A percentile compares a stretch with the other conserved stretches of the same genome.
Evolutionary conservation across 106 monocot genomes (phyloP).

Genomic region (Amphibolis antarctica): DNA sequence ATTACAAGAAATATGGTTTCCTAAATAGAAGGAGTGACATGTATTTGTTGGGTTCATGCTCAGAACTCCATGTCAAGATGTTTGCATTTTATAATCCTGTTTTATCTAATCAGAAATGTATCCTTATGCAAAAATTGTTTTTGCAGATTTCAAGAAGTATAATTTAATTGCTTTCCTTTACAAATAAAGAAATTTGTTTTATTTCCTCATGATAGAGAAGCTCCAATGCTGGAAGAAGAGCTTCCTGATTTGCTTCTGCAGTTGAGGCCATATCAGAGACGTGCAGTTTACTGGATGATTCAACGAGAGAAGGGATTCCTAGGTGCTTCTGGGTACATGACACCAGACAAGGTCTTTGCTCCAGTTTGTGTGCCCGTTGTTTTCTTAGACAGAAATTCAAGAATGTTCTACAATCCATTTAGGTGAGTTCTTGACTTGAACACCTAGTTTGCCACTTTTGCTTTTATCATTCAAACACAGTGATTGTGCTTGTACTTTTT

Average conservation of each 20-base stretch:
- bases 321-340: conserved; percentile 13
- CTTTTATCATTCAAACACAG: not conserved
- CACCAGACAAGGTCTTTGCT: conserved; percentile 14
- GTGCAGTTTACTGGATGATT: conserved; percentile 97
- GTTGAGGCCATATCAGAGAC: conserved; percentile 80
- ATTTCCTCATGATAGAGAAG: conserved; percentile 38
- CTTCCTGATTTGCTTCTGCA: conserved; percentile 62
- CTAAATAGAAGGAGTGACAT: not conserved
- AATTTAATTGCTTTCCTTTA: not conserved
- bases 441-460: not conserved
- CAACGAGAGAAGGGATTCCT: conserved; percentile 44
- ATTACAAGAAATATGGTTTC: not conserved
- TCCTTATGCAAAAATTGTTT: not conserved
- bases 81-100: not conserved
- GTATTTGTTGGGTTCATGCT: not conserved
- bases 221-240: conserved; percentile 43
- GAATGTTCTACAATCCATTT: conserved; percentile 94
- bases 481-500: too few species aligned
- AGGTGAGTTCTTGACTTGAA: conserved; percentile 37
- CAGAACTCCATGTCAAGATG: not conserved
- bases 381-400: conserved; percentile 42
- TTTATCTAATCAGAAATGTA: not conserved
- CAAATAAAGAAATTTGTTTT: not conserved
- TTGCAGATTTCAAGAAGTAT: not conserved
- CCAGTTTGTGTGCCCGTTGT: conserved; percentile 61